Base-by-base conservation (phyloP, 2,329 filamentous ascomycete genomes). In the Epichloe sylvatica region DNA sequence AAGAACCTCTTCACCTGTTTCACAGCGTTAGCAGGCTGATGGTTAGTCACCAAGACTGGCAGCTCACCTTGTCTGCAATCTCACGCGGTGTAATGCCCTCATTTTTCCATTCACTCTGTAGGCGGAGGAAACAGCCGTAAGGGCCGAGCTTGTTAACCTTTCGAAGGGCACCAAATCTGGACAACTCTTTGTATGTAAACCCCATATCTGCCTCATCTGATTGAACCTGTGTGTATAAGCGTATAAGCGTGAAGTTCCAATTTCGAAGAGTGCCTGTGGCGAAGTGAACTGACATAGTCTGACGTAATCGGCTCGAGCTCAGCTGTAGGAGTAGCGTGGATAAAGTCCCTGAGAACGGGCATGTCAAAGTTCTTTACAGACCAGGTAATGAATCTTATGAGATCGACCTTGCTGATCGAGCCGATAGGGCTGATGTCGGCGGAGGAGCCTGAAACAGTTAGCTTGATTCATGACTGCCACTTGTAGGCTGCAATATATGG, bases 371-470 rank as follows among this genome's bases (percentile, higher is more conserved):
- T 65, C 36, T 65, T 65, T 30, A 68, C 60, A 1, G 77, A 71
- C 70, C 75, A 85, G 37, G 64, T 64, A 52, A 85, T 81, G 62
- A 86, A 85, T 12, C 71, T 63, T 59, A 81, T 83, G 2, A 84
- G 70, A 55, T 86, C 83, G 2, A 73, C 77, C 61, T 86, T 86
- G 40, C 52, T 54, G 4, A 61, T 53, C 1, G 53, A 54, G 55
- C 59, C 57, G 3, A 61, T 56, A 0, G 59, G 59, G 37, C 56
- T 59, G 2, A 61, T 42, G 19, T 79, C 75, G 0, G 72, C 75
- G 5, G 67, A 72, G 56, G 49, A 55, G 33, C 43, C 42, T 47
- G 12, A 4, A 25, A 15, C 3, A 3, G 19, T 49, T 34, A 47
- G 44, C 21, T 49, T 33, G 4, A 21, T 36, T n/a, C 15, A 19